A percentile compares a stretch with the other conserved stretches of the same genome.
Conservation (phyloP, 2,329 filamentous ascomycete species). For the Colletotrichum sp. region DNA sequence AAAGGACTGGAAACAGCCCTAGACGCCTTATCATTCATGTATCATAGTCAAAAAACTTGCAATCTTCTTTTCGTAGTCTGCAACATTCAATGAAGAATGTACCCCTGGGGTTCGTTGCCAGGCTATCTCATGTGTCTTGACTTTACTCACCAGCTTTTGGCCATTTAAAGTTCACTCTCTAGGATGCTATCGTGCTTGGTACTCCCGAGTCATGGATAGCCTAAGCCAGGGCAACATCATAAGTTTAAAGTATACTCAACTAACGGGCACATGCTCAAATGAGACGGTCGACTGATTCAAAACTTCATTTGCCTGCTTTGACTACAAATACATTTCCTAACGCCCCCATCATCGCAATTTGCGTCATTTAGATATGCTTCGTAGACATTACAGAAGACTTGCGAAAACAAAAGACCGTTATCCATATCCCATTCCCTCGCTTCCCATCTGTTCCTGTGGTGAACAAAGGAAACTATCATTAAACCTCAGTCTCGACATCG, state of each 20-base stretch:
- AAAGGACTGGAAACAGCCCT: background rate
- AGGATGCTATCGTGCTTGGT: no score
- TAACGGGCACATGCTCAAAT: rapidly evolving
- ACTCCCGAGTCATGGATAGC: no score
- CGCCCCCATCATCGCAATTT: background rate
- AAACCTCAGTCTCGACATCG: conserved; percentile 82
- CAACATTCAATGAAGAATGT: no score
- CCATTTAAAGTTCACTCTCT: no score
- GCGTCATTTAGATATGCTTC: background rate
- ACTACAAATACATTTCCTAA: background rate
- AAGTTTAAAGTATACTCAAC: background rate
- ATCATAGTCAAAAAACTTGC: background rate
- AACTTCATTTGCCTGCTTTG: conserved; percentile 6
- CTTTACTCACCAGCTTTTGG: no score
- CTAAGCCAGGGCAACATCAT: background rate
- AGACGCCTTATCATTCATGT: background rate
- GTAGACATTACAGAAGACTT: background rate
- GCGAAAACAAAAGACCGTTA: background rate
- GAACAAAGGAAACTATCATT: conserved; percentile 15
- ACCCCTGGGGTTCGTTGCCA: no score
- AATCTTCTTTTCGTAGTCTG: no score
- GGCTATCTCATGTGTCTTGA: no score
- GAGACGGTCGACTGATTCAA: background rate
- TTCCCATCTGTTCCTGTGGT: background rate
- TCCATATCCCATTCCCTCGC: background rate